Percentiles rank a stretch among this genome's conserved stretches.
Conservation (phyloP, 305 asterid species). For the Fraxinus platypoda region DNA sequence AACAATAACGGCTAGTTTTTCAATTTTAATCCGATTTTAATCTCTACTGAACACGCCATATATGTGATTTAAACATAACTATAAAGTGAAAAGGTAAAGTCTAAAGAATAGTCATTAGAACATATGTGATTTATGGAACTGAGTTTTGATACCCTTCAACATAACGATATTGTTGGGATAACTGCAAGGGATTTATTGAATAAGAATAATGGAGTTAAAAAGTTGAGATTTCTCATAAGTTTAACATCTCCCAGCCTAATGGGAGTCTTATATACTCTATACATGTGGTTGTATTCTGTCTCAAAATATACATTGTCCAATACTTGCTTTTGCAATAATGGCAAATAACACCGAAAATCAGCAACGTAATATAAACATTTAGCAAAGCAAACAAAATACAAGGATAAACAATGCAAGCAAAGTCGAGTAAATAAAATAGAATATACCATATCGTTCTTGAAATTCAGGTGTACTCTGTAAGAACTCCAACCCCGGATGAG, state of each 20-base stretch:
- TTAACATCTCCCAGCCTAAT: background rate
- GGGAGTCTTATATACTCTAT: background rate
- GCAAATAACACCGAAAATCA: conserved; percentile 6
- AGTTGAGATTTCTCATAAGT: background rate
- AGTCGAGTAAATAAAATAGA: conserved; percentile 9
- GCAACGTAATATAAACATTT: background rate
- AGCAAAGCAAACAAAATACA: background rate
- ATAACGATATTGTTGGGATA: background rate
- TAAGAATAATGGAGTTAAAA: background rate
- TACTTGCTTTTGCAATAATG: conserved; percentile 1
- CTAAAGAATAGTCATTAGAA: background rate
- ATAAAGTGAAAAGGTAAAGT: background rate
- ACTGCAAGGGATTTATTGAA: background rate
- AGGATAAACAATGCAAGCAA: background rate
- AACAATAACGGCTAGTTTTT: no score
- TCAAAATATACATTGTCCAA: background rate
- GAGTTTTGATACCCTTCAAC: background rate
- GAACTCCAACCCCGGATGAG: conserved; percentile 95
- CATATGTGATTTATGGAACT: background rate
- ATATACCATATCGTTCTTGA: conserved; percentile 92
- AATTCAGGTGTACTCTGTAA: conserved; percentile 91
- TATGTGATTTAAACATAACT: background rate
- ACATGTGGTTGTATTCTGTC: background rate
- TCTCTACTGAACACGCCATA: no score
- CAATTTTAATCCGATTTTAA: no score